Base-by-base conservation (phyloP, 2,329 filamentous ascomycete species). In the Fusarium pseudocircinatum region DNA sequence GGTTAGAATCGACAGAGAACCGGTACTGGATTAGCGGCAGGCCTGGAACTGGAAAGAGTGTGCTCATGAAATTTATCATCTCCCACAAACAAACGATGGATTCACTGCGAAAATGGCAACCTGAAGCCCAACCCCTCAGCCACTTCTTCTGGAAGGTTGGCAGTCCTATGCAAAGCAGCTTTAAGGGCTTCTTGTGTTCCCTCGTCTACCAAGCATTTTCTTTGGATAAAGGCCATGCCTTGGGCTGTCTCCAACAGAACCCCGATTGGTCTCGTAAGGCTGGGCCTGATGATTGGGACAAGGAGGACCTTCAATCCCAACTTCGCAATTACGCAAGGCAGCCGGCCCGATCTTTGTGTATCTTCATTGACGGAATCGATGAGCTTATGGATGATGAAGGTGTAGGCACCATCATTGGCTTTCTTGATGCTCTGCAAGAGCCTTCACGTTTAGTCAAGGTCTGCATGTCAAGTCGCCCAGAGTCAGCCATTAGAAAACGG, bases 41-140 rank as follows among this genome's bases (percentile, higher is more conserved):
- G 0, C 49, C 32, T 9, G 49, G 32, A 0, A 9, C 32, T 0
- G 49, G 49, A 1, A 52, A 52, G 0, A 52, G 49, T 3, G 49
- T 52, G 0, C 0, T 52, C 0, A 52, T 52, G 32, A 52, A 22
- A 7, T 15, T 36, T 0, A 36, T 52, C 4, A 0, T 26, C 3
- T 36, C 49, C 1, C 8, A 52, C 0, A 0, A 4, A 11, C n/a
- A 15, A 26, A 52, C n/a, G 0, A 2, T 15, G 0, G 0, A 0
- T 0, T 20, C 2, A 3, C 6, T 36, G 0, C 4, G 3, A 0
- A 8, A 26, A 52, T 52, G 49, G 49, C 32, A 52, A 3, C 18
- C 32, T 2, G 0, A 9, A 0, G 9, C 0, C 18, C 32, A 3
- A 0, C 16, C 22, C 0, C 3, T 52, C 0, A 0, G 2, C 0